A percentile compares a stretch with the other conserved stretches of the same genome.
These are phyloP conservation scores for Hyphopichia fennica DNA, from an alignment of 1,139 yeast genomes.

Conservation along the genomic window DNA sequence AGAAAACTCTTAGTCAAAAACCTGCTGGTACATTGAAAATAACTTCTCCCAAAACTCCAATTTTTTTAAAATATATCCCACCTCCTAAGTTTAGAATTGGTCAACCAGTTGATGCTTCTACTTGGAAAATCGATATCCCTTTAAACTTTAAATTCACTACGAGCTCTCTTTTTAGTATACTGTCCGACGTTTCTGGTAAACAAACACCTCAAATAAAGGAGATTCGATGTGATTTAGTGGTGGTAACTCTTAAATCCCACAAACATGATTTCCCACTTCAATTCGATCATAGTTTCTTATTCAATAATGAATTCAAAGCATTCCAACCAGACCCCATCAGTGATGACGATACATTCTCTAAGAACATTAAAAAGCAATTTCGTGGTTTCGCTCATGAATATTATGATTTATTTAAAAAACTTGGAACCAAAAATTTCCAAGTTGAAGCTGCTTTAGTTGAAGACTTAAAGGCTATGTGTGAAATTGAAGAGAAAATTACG, in stretches of 20 bases:
- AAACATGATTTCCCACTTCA: slow-evolving; percentile 39
- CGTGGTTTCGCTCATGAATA: slow-evolving; percentile 19
- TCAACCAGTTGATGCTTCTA: slow-evolving; percentile 10
- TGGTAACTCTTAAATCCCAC: slow-evolving; percentile 31
- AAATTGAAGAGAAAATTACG: slow-evolving; percentile 26
- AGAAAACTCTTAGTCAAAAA: slow-evolving; percentile 11
- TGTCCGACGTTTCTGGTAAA: slow-evolving; percentile 3
- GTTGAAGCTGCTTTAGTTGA: slow-evolving; percentile 30
- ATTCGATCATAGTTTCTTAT: slow-evolving; percentile 40
- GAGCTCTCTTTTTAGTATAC: slow-evolving; percentile 5
- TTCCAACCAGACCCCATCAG: slow-evolving; percentile 9
- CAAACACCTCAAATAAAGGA: slow-evolving; percentile 31
- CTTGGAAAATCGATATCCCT: slow-evolving; percentile 34
- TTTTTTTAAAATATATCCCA: slow-evolving; percentile 31
- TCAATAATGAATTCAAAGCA: slow-evolving; percentile 16
- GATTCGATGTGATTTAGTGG: slow-evolving; percentile 32
- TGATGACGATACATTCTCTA: slow-evolving; percentile 26
- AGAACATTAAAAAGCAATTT: slow-evolving; percentile 24
- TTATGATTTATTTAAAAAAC: slow-evolving; percentile 15
- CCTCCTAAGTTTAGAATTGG: slow-evolving; percentile 24
- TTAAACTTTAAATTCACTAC: slow-evolving; percentile 17
- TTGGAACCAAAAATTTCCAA: slow-evolving; percentile 27
- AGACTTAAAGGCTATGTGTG: slow-evolving; percentile 32
- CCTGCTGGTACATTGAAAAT: slow-evolving; percentile 19
- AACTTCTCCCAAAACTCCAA: slow-evolving; percentile 27